Conservation (phyloP, 208 protist species). For the Kentomonas sorsogonicus region DNA sequence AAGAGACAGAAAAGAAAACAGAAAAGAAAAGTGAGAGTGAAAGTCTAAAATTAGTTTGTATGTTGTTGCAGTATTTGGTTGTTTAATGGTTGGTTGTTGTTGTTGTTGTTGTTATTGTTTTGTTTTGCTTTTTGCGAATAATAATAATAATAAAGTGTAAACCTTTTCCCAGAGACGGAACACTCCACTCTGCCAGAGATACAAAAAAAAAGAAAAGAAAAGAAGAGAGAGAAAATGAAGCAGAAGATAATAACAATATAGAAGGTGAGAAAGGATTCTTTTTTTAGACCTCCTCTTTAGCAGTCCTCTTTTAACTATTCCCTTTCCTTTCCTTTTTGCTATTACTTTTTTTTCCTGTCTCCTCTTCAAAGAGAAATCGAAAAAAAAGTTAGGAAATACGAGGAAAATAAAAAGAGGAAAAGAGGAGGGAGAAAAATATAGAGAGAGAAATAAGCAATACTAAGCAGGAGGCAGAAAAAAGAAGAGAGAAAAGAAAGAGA, state of each 20-base stretch:
- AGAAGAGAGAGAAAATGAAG: constrained; percentile 11
- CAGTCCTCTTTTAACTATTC: neutral
- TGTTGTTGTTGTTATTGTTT: neutral
- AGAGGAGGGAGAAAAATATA: no score
- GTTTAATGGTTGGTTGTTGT: neutral
- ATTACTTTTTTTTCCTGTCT: constrained; percentile 3
- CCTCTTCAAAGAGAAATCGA: neutral
- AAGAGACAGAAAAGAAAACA: constrained; percentile 12
- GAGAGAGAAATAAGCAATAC: no score
- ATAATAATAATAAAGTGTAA: constrained; percentile 18
- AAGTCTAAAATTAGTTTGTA: constrained; percentile 8
- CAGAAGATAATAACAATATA: constrained; percentile 9
- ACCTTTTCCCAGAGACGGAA: neutral
- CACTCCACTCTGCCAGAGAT: neutral
- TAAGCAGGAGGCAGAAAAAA: no score
- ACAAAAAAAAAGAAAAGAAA: constrained; percentile 12
- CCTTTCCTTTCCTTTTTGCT: neutral
- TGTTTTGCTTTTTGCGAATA: neutral
- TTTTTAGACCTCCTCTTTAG: constrained; percentile 6
- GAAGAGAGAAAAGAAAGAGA: no score
- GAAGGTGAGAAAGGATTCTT: constrained; percentile 1
- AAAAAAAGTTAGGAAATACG: no score
- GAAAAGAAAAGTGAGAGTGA: constrained; percentile 6
- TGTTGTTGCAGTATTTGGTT: neutral
- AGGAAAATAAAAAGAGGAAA: no score